Base-by-base conservation (phyloP, 306 rosid species). In the Glycine soja region DNA sequence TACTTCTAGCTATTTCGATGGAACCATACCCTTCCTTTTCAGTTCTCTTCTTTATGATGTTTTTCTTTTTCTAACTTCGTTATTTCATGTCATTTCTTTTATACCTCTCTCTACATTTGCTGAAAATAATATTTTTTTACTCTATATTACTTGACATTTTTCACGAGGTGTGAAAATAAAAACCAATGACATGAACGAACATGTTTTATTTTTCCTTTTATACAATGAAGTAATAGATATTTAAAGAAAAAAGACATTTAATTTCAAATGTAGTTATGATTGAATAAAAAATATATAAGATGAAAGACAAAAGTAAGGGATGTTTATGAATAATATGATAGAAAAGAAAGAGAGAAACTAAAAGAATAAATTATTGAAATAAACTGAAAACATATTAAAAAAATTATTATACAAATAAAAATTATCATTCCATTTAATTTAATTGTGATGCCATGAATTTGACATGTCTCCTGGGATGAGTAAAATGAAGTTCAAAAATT, bases 21-120 rank as follows among this genome's bases (percentile, higher is more conserved):
- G 19, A 64, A 64, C 5, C n/a, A 62, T 19, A 61, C 11, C 43
- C 68, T 62, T 62, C 68, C 43, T 5, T 32, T 64, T 64, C 47
- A 64, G 47, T 36, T 64, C 18, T 32, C 68, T 62, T 62, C 34
- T 57, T 62, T 32, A 36, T 13, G 18, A 64, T 36, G 70, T 64
- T 64, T 43, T 64, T 3, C 62, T 56, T 63, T 61, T 63, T 63
- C 46, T 63, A 63, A 32, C 45, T 63, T 32, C 3, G 9, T 13
- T 34, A 34, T 63, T 30, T 63, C 45, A 6, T 1, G 69, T 63
- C 69, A 32, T 43, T 64, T 12, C 10, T 32, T 63, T 34, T 64
- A 13, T 36, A 12, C 70, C 19, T 12, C 16, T 5, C n/a, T 62
- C 32, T 64, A 36, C 47, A 36, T 36, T 36, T 36, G 38, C 4